Evolutionary conservation across 768 basidiomycete genomes (phyloP).

Genomic region (Tubosaeta sp.): DNA sequence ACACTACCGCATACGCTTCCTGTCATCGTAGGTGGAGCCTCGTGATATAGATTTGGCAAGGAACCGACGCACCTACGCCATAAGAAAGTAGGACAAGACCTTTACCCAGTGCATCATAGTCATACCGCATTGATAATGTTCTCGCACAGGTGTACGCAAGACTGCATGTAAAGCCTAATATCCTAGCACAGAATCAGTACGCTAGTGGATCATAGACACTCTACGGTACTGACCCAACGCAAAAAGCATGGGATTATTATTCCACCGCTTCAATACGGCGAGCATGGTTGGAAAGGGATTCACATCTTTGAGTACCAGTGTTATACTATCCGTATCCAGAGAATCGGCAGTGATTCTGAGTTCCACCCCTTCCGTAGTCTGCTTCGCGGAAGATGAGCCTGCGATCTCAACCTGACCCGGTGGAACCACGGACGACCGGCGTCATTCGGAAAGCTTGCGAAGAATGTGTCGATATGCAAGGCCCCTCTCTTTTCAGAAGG

Average conservation of each 20-base stretch:
- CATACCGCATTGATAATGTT: slow-evolving; percentile 61
- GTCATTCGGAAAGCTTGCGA: neutral
- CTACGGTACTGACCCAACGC: slow-evolving; percentile 22
- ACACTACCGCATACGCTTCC: slow-evolving; percentile 52
- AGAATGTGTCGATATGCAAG: slow-evolving; percentile 69
- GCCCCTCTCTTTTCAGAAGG: slow-evolving; percentile 80
- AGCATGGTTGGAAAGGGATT: slow-evolving; percentile 66
- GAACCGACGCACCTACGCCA: slow-evolving; percentile 50
- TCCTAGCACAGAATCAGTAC: slow-evolving; percentile 36
- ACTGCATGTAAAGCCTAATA: slow-evolving; percentile 68
- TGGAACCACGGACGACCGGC: neutral
- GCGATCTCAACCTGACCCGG: neutral
- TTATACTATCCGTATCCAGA: slow-evolving; percentile 33
- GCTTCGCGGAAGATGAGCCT: neutral
- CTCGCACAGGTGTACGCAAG: slow-evolving; percentile 73
- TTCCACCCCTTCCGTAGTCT: neutral
- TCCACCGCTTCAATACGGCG: slow-evolving; percentile 53
- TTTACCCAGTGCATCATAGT: slow-evolving; percentile 65
- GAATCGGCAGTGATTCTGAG: neutral
- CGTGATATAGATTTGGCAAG: neutral
- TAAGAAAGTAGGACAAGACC: slow-evolving; percentile 75
- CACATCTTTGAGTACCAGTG: slow-evolving; percentile 61
- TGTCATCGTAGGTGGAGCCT: neutral
- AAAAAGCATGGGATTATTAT: slow-evolving; percentile 61
- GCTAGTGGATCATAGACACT: neutral